These are phyloP conservation scores for Cryptococcus sp. DNA, from an alignment of 1,284 basidiomycete species.

Conservation along the genomic window DNA sequence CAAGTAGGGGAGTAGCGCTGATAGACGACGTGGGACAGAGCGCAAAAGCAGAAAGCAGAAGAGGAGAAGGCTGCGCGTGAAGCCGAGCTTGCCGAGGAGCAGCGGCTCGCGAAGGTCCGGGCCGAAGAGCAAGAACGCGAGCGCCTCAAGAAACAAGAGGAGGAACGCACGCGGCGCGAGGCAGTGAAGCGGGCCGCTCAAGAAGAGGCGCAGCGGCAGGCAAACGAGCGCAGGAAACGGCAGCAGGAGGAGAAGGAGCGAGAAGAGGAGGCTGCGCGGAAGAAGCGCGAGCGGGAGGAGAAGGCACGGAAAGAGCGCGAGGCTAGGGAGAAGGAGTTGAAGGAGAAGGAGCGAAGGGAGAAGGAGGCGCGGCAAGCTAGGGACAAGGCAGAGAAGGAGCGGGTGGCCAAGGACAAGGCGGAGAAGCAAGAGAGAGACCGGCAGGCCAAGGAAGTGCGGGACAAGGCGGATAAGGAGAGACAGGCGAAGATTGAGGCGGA, in stretches of 20 bases:
- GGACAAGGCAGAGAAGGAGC: constrained; percentile 58
- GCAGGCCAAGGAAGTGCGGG: constrained; percentile 36
- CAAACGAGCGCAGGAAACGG: constrained; percentile 53
- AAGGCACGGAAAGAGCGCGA: constrained; percentile 28
- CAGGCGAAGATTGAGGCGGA: constrained; percentile 39
- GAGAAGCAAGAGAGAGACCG: constrained; percentile 57
- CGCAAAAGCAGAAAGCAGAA: constrained; percentile 87
- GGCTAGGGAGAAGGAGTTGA: constrained; percentile 49
- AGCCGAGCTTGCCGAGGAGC: constrained; percentile 76
- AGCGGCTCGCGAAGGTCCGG: constrained; percentile 65
- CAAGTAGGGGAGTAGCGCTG: neutral
- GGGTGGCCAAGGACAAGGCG: constrained; percentile 61
- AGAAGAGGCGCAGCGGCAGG: constrained; percentile 62
- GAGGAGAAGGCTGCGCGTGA: constrained; percentile 76
- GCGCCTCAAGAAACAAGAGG: constrained; percentile 65
- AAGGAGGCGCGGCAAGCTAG: constrained; percentile 63
- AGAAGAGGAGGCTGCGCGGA: constrained; percentile 50
- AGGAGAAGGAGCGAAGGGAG: constrained; percentile 52
- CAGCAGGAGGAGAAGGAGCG: constrained; percentile 53
- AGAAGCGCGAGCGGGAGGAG: constrained; percentile 33
- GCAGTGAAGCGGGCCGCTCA: constrained; percentile 68
- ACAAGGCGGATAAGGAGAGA: constrained; percentile 41
- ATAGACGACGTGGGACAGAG: constrained; percentile 48
- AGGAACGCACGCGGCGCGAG: constrained; percentile 68
- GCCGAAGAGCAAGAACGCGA: constrained; percentile 64